These are phyloP conservation scores for Solanum neorickii DNA, from an alignment of 257 asterid genomes.

Conservation along the genomic window DNA sequence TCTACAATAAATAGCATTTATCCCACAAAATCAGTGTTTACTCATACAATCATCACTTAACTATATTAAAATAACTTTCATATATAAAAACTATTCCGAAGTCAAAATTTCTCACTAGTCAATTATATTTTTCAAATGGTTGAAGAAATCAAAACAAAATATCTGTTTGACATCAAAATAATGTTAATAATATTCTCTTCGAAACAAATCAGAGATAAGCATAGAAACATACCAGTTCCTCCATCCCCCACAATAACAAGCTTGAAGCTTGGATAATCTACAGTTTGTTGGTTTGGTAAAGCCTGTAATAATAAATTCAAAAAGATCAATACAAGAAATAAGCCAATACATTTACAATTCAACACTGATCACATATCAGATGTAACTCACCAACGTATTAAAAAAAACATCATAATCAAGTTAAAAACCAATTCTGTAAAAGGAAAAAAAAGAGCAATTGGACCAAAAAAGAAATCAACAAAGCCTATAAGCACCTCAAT, in stretches of 20 bases:
- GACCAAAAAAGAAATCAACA: not conserved
- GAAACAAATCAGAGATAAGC: not conserved
- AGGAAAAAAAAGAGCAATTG: not conserved
- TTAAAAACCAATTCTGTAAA: not conserved
- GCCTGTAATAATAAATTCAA: constrained; percentile 15
- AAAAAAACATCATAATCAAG: not conserved
- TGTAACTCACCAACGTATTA: not conserved
- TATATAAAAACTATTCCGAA: not conserved
- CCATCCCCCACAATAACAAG: constrained; percentile 79
- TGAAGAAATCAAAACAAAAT: not conserved
- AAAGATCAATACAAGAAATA: not conserved
- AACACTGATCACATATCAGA: not conserved
- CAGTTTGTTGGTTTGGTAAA: constrained; percentile 63
- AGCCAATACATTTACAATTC: not conserved
- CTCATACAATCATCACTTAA: not conserved
- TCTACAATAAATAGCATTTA: not conserved
- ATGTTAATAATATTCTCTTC: not conserved
- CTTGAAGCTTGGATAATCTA: constrained; percentile 73
- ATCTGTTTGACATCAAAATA: not conserved
- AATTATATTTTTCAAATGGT: not conserved
- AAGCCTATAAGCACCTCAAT: not conserved
- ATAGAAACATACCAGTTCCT: constrained; percentile 48
- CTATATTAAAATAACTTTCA: not conserved
- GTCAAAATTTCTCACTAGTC: not conserved
- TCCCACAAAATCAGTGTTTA: not conserved